These are phyloP conservation scores for Botrytis cinerea DNA, from an alignment of 2,329 filamentous ascomycete species.

Conservation along the genomic window DNA sequence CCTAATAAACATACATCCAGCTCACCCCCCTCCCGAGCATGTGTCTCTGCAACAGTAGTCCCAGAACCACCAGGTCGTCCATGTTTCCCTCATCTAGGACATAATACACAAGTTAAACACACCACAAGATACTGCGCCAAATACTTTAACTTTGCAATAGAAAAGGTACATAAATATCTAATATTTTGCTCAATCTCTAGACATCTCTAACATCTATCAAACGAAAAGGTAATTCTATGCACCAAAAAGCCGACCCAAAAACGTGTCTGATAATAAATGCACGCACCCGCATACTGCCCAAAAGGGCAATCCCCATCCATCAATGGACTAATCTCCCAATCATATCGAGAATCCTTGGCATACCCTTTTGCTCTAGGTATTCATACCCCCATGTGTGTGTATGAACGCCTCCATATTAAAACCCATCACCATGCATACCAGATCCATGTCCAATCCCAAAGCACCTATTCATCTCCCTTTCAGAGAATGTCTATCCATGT, in stretches of 20 bases:
- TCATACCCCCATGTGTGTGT: not conserved
- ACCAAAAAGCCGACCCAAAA: not conserved
- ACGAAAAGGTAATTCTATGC: not conserved
- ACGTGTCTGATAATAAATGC: not conserved
- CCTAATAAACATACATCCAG: not conserved
- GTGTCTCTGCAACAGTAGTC: not conserved
- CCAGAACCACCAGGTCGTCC: not conserved
- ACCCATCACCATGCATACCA: not conserved
- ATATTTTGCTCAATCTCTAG: not conserved
- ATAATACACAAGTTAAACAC: not conserved
- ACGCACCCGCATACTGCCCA: not conserved
- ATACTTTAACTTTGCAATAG: not conserved
- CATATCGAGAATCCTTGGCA: not conserved
- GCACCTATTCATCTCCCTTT: not conserved
- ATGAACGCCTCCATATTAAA: conserved; percentile 3
- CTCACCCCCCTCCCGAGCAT: not conserved
- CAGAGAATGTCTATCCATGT: conserved; percentile 9
- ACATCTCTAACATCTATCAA: not conserved
- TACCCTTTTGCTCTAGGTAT: not conserved
- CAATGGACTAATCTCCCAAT: not conserved
- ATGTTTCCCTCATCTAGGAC: not conserved
- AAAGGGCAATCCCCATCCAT: not conserved
- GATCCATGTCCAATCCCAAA: not conserved
- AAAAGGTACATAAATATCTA: not conserved
- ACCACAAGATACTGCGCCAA: not conserved